Evolutionary conservation across 1,139 yeast genomes (phyloP).

Genomic region (Fermentozyma sake): DNA sequence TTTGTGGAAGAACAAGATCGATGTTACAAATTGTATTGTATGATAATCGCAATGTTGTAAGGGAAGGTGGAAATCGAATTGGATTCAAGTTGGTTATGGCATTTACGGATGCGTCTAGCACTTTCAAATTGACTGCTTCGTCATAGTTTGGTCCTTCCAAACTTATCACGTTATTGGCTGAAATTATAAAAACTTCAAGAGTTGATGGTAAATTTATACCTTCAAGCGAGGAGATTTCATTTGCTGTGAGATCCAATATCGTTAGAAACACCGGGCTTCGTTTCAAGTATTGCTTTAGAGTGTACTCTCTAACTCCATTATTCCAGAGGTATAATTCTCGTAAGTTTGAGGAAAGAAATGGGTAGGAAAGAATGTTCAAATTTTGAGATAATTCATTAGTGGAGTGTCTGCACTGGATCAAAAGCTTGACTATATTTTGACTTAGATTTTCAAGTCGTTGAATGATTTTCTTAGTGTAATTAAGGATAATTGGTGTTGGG

Average conservation of each 20-base stretch:
- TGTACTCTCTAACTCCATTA: conserved; percentile 12
- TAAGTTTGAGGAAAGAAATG: conserved; percentile 6
- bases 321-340: conserved; percentile 17
- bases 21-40: conserved; percentile 14
- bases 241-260: conserved; percentile 17
- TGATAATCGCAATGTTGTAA: conserved; percentile 12
- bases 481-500: no score
- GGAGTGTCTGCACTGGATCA: no score
- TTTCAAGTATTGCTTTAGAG: conserved; percentile 6
- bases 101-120: conserved; percentile 13
- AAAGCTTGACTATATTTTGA: no score
- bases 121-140: conserved; percentile 4
- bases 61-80: conserved; percentile 11
- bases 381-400: no score
- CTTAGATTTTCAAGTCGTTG: no score
- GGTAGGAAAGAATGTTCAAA: no score
- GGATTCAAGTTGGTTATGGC: conserved; percentile 9
- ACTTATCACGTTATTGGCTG: conserved; percentile 16
- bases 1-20: conserved; percentile 11
- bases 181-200: conserved; percentile 11
- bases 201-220: conserved; percentile 12
- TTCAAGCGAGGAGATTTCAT: conserved; percentile 13
- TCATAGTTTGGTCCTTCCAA: conserved; percentile 14
- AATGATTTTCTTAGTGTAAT: no score
- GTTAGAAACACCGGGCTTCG: conserved; percentile 7